phyloP scores from a whole-genome alignment of 192 early-diverging fungal genomes.

The Cladochytrium replicatum region DNA sequence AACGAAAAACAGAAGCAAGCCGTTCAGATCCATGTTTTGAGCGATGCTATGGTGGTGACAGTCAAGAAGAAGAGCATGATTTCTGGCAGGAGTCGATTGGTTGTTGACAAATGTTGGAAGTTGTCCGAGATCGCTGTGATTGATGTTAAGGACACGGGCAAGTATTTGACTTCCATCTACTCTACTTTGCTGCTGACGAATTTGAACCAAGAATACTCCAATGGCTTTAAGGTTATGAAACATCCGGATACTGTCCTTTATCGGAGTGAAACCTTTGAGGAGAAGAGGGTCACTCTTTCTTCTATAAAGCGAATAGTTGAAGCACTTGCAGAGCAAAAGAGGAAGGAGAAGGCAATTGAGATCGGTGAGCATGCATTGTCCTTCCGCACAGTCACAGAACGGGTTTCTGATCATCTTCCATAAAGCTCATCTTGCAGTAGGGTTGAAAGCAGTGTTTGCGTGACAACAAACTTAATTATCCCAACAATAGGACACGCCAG shows the following conservation, averaged over 20 bases:
- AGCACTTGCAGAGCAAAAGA: constrained; percentile 38
- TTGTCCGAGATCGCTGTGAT: constrained; percentile 71
- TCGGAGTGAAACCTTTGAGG: constrained; percentile 53
- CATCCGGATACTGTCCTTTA: constrained; percentile 73
- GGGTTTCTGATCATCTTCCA: background rate
- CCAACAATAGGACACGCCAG: background rate
- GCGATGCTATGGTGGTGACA: constrained; percentile 73
- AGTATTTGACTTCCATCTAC: background rate
- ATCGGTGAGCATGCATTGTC: constrained; percentile 4
- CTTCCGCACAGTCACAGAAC: background rate
- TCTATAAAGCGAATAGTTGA: constrained; percentile 48
- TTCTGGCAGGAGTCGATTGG: constrained; percentile 53
- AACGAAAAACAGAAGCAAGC: constrained; percentile 61
- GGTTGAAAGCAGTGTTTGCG: too few species aligned
- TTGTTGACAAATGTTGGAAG: constrained; percentile 72
- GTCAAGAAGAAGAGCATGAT: constrained; percentile 65
- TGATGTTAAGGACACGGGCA: constrained; percentile 74
- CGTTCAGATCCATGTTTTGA: constrained; percentile 74
- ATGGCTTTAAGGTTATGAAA: constrained; percentile 77
- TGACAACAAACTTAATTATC: too few species aligned
- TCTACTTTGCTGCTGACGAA: background rate
- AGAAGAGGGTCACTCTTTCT: constrained; percentile 54
- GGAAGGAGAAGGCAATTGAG: constrained; percentile 12
- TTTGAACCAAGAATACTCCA: constrained; percentile 49
- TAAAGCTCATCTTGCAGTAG: too few species aligned